Percentiles rank a stretch among this genome's conserved stretches.
Conservation (phyloP, 2,329 filamentous ascomycete genomes). For the Trichoderma arundinaceum region DNA sequence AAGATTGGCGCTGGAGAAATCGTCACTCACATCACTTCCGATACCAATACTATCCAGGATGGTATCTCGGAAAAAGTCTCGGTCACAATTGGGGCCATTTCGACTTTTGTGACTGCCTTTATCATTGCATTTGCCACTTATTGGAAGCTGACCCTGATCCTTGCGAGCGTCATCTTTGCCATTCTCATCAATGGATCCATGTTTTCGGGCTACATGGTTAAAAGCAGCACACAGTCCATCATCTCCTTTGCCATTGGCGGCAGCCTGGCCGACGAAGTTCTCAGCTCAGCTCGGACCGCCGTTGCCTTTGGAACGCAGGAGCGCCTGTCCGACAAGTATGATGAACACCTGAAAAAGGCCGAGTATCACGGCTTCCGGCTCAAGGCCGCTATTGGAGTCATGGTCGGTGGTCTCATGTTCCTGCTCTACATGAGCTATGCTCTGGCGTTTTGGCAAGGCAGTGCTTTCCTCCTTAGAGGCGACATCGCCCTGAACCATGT, state of each 20-base stretch:
- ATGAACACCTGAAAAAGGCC: constrained; percentile 72
- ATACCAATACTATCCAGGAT: constrained; percentile 92
- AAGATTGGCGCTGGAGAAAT: constrained; percentile 92
- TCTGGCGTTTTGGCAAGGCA: constrained; percentile 87
- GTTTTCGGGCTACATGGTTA: constrained; percentile 76
- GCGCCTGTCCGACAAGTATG: constrained; percentile 86
- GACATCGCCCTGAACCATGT: constrained; percentile 72
- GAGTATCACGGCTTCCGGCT: constrained; percentile 77
- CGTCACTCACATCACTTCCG: constrained; percentile 90
- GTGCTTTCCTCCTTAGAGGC: constrained; percentile 70
- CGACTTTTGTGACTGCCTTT: constrained; percentile 87
- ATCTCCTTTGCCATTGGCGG: constrained; percentile 83
- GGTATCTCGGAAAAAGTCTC: constrained; percentile 90
- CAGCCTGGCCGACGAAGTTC: constrained; percentile 89
- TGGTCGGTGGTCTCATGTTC: constrained; percentile 84
- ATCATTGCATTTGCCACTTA: constrained; percentile 89
- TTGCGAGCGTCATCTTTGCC: constrained; percentile 80
- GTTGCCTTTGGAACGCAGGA: constrained; percentile 93
- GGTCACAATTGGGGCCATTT: constrained; percentile 74
- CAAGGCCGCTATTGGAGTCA: constrained; percentile 73
- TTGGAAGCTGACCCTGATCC: constrained; percentile 91
- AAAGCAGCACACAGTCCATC: constrained; percentile 78
- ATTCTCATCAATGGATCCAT: constrained; percentile 78
- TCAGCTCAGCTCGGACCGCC: constrained; percentile 91
- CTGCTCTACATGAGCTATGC: constrained; percentile 87